Evolutionary conservation across 2,329 filamentous ascomycete genomes (phyloP).

Genomic region (Chaetomium sp.): DNA sequence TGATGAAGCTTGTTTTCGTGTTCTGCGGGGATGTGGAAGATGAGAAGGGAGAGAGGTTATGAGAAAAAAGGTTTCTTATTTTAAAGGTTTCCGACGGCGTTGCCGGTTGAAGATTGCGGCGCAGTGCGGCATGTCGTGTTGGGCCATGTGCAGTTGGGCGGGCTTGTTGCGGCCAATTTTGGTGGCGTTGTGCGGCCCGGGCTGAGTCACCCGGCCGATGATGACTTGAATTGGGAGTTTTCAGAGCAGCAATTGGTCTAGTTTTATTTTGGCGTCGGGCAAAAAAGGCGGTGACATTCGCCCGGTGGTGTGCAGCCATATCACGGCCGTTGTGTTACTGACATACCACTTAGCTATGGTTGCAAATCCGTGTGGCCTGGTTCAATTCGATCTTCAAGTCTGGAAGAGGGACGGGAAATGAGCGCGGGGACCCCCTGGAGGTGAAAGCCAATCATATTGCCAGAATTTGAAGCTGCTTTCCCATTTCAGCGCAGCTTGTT

Average conservation of each 20-base stretch:
- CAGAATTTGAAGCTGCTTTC: not conserved
- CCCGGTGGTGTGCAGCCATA: too few species aligned
- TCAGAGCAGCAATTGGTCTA: not conserved
- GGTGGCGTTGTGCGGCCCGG: not conserved
- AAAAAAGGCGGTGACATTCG: not conserved
- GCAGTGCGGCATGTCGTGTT: not conserved
- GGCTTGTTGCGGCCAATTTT: not conserved
- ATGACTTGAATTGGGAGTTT: not conserved
- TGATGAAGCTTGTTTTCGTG: not conserved
- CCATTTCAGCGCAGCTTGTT: not conserved
- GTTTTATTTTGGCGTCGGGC: not conserved
- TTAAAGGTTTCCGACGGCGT: not conserved
- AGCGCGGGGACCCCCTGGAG: not conserved
- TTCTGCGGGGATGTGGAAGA: not conserved
- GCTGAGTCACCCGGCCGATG: constrained; percentile 2
- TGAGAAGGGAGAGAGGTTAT: not conserved
- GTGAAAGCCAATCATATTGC: not conserved
- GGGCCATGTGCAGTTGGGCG: too few species aligned
- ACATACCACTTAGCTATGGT: too few species aligned
- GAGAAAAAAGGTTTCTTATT: not conserved
- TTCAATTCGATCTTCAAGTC: too few species aligned
- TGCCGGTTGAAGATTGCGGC: not conserved
- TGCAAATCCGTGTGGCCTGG: too few species aligned
- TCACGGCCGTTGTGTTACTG: too few species aligned
- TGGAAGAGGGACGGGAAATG: not conserved